Conservation (phyloP, 257 asterid genomes). For the Jaltomata sinuosa region DNA sequence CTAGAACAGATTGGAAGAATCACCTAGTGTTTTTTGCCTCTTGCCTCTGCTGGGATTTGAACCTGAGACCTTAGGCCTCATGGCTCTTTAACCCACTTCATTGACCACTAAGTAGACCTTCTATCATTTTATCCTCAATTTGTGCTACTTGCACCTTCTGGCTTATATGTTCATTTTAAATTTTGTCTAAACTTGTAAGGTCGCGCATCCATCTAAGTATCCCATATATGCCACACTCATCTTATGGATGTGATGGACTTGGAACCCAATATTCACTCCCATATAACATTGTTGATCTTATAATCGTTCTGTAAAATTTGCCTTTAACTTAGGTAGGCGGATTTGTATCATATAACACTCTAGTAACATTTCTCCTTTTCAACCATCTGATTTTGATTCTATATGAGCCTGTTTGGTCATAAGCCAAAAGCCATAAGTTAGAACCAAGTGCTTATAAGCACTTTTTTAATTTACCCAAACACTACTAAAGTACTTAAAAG, state of each 20-base stretch:
- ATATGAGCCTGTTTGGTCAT: too few species aligned
- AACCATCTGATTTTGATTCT: background rate
- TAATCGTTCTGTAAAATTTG: background rate
- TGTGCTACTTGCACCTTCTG: background rate
- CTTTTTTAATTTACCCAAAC: too few species aligned
- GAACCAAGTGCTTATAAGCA: too few species aligned
- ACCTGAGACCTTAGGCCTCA: too few species aligned
- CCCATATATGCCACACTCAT: background rate
- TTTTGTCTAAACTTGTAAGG: background rate
- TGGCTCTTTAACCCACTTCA: too few species aligned
- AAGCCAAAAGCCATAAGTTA: too few species aligned
- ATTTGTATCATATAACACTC: background rate
- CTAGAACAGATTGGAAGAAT: too few species aligned
- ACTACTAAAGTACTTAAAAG: too few species aligned
- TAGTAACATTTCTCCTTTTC: background rate
- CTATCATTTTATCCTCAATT: background rate
- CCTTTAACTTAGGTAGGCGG: background rate
- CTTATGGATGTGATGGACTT: background rate
- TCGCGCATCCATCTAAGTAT: background rate
- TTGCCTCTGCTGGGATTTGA: too few species aligned
- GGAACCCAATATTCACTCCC: background rate
- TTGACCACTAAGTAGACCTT: too few species aligned
- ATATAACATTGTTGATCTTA: background rate
- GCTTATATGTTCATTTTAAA: background rate
- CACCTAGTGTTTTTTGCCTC: too few species aligned